Percentiles rank a stretch among this genome's conserved stretches.
These are phyloP conservation scores for Globisporangium spinosum DNA, from an alignment of 352 stramenopile genomes.

Conservation along the genomic window DNA sequence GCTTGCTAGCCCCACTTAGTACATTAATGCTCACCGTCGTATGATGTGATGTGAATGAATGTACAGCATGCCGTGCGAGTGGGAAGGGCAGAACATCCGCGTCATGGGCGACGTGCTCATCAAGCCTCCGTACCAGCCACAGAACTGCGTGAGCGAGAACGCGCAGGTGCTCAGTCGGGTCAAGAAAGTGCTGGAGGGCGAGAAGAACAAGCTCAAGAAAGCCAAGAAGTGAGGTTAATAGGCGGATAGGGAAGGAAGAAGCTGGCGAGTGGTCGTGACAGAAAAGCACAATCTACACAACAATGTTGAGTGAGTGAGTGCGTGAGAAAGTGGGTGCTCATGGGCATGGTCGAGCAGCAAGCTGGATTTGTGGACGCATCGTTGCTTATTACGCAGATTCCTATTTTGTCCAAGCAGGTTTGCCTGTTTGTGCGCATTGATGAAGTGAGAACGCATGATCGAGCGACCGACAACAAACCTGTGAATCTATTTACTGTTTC, in stretches of 20 bases:
- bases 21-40: not conserved
- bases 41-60: not conserved
- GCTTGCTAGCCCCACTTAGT: not conserved
- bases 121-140: constrained; percentile 74
- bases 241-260: constrained; percentile 10
- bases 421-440: not conserved
- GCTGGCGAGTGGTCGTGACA: not conserved
- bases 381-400: not conserved
- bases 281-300: not conserved
- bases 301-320: not conserved
- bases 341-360: not conserved
- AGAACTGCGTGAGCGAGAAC: constrained; percentile 78
- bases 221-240: constrained; percentile 35
- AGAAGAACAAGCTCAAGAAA: constrained; percentile 74
- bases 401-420: not conserved
- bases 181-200: constrained; percentile 83
- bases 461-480: not conserved
- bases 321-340: not conserved
- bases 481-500: constrained; percentile 7
- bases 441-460: not conserved
- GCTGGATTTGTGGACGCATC: not conserved
- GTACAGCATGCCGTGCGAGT: constrained; percentile 80
- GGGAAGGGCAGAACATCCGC: constrained; percentile 77
- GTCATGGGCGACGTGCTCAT: constrained; percentile 86
- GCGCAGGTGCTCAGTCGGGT: constrained; percentile 69